Evolutionary conservation across 345 rosid genomes (phyloP).

Genomic region (Bruguiera sexangula): DNA sequence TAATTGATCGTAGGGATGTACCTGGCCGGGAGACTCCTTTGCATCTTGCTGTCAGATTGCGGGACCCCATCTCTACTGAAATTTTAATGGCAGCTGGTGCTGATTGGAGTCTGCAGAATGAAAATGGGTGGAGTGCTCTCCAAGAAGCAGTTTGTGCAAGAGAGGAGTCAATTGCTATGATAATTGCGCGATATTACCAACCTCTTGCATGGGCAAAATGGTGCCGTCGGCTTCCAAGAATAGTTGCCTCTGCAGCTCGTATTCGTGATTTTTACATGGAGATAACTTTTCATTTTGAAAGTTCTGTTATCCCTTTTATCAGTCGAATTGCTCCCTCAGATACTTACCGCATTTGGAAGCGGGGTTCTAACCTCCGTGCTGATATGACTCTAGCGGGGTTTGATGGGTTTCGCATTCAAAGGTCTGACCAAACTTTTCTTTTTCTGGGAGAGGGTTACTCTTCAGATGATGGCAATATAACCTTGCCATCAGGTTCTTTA

Average conservation of each 20-base stretch:
- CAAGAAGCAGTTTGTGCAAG: slow-evolving; percentile 20
- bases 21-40: slow-evolving; percentile 92
- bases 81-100: slow-evolving; percentile 91
- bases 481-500: slow-evolving; percentile 71
- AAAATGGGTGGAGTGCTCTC: slow-evolving; percentile 20
- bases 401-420: slow-evolving; percentile 17
- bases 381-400: slow-evolving; percentile 22
- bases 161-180: slow-evolving; percentile 20
- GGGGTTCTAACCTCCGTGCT: slow-evolving; percentile 15
- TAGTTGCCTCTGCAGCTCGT: slow-evolving; percentile 13
- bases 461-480: slow-evolving; percentile 65
- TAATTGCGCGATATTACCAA: slow-evolving; percentile 14
- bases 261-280: slow-evolving; percentile 21
- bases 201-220: slow-evolving; percentile 22
- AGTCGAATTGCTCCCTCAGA: slow-evolving; percentile 20
- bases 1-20: slow-evolving; percentile 85
- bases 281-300: slow-evolving; percentile 21
- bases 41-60: slow-evolving; percentile 87
- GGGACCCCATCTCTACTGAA: slow-evolving; percentile 78
- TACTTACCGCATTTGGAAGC: slow-evolving; percentile 21
- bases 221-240: slow-evolving; percentile 15
- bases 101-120: slow-evolving; percentile 75
- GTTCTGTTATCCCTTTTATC: slow-evolving; percentile 16
- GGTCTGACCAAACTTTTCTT: slow-evolving; percentile 14
- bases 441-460: slow-evolving; percentile 31